Evolutionary conservation across 192 early-diverging fungal genomes (phyloP).

Genomic region (Ambispora gerdemannii): DNA sequence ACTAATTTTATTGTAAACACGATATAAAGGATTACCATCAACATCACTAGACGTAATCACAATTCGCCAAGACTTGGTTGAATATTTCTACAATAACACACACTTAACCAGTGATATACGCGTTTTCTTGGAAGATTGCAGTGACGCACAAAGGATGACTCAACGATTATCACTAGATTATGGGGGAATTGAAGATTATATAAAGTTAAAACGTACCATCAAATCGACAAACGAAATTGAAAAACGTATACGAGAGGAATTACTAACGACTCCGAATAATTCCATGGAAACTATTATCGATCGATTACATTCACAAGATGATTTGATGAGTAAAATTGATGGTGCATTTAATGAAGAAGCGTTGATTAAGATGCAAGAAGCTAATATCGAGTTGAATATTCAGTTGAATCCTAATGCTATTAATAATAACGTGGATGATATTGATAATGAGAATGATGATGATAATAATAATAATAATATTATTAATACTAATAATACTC

Average conservation of each 20-base stretch:
- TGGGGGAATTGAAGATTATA: constrained; percentile 59
- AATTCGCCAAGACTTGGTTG: constrained; percentile 68
- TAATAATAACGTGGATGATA: not conserved
- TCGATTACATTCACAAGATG: constrained; percentile 43
- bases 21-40: constrained; percentile 59
- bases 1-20: not conserved
- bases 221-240: constrained; percentile 49
- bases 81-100: constrained; percentile 58
- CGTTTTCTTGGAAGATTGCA: constrained; percentile 47
- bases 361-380: constrained; percentile 30
- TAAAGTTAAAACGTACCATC: constrained; percentile 58
- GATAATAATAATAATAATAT: not conserved
- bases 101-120: constrained; percentile 54
- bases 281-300: constrained; percentile 32
- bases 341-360: constrained; percentile 48
- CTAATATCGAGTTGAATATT: no score
- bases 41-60: constrained; percentile 64
- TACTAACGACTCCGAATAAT: not conserved
- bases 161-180: constrained; percentile 67
- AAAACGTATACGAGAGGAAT: constrained; percentile 27
- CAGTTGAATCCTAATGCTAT: not conserved
- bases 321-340: constrained; percentile 40
- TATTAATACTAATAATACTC: not conserved
- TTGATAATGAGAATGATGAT: no score
- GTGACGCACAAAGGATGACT: constrained; percentile 66